These are phyloP conservation scores for Sideroxylon spinosum DNA, from an alignment of 179 eudicot species.

Conservation along the genomic window DNA sequence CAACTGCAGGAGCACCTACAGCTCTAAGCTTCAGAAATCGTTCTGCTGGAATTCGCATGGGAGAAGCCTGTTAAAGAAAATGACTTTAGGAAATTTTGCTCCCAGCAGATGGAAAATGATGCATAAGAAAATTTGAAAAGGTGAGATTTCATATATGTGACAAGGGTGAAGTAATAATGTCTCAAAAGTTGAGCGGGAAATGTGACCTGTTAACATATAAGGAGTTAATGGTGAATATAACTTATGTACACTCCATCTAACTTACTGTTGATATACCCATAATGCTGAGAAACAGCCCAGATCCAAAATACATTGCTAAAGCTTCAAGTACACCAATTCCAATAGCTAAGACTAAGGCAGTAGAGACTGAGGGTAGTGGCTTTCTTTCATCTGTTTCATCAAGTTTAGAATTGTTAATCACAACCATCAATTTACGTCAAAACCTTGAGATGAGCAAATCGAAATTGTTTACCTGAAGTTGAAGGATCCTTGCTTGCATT, in stretches of 20 bases:
- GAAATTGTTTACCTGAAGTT: conserved; percentile 21
- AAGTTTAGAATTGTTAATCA: conserved; percentile 9
- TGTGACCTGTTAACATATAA: not conserved
- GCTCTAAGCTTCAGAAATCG: conserved; percentile 69
- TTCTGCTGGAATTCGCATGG: conserved; percentile 60
- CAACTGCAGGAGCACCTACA: conserved; percentile 84
- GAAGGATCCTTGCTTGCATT: conserved; percentile 19
- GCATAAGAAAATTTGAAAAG: not conserved
- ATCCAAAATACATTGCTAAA: conserved; percentile 55
- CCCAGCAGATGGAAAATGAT: not conserved
- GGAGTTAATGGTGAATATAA: not conserved
- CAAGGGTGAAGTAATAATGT: no score
- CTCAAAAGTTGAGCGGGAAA: not conserved
- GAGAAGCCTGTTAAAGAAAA: conserved; percentile 48
- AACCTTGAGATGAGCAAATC: conserved; percentile 7
- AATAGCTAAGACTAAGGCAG: conserved; percentile 60
- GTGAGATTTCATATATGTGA: not conserved
- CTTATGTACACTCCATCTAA: not conserved
- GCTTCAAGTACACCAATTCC: conserved; percentile 74
- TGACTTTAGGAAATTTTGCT: not conserved
- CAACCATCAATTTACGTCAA: not conserved
- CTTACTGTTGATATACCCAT: conserved; percentile 71
- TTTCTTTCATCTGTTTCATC: conserved; percentile 36
- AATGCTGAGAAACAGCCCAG: conserved; percentile 53
- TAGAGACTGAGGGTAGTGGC: conserved; percentile 72